These are phyloP conservation scores for Solanum rostratum DNA, from an alignment of 257 asterid species.

Conservation along the genomic window DNA sequence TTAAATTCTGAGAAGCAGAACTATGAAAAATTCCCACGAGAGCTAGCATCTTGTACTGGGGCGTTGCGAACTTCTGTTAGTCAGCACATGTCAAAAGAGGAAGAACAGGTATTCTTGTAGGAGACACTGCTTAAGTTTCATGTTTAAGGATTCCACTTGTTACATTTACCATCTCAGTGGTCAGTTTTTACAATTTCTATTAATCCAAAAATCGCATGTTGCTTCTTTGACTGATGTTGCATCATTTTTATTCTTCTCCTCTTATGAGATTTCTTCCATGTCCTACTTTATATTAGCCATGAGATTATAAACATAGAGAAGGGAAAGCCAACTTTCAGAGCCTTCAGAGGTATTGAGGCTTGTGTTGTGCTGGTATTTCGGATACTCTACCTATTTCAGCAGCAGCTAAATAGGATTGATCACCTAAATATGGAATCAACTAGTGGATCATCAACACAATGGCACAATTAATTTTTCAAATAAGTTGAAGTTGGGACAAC, in stretches of 20 bases:
- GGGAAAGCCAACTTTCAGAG: not conserved
- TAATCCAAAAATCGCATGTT: not conserved
- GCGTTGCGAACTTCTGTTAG: conserved; percentile 35
- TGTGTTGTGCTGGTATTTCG: not conserved
- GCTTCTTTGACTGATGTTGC: not conserved
- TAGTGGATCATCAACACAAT: not conserved
- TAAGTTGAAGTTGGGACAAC: not conserved
- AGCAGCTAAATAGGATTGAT: not conserved
- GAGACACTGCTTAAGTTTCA: not conserved
- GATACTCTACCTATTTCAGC: not conserved
- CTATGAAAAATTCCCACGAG: conserved; percentile 22
- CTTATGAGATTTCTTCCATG: not conserved
- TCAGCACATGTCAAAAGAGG: conserved; percentile 44
- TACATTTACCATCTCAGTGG: not conserved
- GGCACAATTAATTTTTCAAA: not conserved
- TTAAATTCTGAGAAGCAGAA: conserved; percentile 16
- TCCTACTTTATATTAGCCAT: not conserved
- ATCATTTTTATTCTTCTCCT: not conserved
- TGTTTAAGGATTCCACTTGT: not conserved
- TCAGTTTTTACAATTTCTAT: not conserved
- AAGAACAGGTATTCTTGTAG: conserved; percentile 24
- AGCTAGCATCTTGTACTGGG: conserved; percentile 36
- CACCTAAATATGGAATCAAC: not conserved
- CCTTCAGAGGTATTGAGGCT: not conserved
- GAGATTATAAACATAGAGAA: not conserved